These are phyloP conservation scores for Globisporangium lucens DNA, from an alignment of 352 stramenopile species.

Conservation along the genomic window DNA sequence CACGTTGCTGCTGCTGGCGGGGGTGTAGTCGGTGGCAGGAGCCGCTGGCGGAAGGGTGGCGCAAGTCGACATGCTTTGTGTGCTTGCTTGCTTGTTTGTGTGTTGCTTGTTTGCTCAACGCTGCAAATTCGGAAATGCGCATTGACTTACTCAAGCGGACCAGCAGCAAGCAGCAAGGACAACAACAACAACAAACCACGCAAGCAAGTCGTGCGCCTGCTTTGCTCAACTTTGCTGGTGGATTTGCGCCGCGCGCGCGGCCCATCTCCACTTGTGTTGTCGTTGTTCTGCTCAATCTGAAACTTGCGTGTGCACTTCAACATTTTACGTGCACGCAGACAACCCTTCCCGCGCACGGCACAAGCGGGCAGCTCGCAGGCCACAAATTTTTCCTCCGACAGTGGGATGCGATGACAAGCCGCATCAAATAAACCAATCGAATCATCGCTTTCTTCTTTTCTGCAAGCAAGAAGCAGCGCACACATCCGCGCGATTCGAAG, in stretches of 20 bases:
- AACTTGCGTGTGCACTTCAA: conserved; percentile 12
- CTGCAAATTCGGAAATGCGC: conserved; percentile 21
- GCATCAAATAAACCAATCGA: conserved; percentile 4
- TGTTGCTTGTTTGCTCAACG: conserved; percentile 19
- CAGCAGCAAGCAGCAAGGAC: neutral
- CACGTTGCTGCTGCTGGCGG: neutral
- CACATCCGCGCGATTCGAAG: neutral
- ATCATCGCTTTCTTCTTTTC: neutral
- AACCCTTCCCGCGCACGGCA: neutral
- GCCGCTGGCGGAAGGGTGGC: neutral
- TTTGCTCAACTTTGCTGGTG: neutral
- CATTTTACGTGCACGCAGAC: neutral
- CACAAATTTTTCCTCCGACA: conserved; percentile 14
- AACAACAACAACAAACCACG: neutral
- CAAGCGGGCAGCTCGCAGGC: neutral
- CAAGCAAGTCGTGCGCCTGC: neutral
- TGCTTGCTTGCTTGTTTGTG: neutral
- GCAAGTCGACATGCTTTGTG: neutral
- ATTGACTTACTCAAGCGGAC: neutral
- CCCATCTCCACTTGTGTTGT: neutral
- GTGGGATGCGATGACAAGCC: conserved; percentile 12
- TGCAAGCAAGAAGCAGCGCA: neutral
- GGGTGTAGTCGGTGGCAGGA: neutral
- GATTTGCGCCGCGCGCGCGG: neutral
- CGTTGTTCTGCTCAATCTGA: neutral